Percentiles rank a stretch among this genome's conserved stretches.
Conservation (phyloP, 768 basidiomycete genomes). For the Galerina marginata region DNA sequence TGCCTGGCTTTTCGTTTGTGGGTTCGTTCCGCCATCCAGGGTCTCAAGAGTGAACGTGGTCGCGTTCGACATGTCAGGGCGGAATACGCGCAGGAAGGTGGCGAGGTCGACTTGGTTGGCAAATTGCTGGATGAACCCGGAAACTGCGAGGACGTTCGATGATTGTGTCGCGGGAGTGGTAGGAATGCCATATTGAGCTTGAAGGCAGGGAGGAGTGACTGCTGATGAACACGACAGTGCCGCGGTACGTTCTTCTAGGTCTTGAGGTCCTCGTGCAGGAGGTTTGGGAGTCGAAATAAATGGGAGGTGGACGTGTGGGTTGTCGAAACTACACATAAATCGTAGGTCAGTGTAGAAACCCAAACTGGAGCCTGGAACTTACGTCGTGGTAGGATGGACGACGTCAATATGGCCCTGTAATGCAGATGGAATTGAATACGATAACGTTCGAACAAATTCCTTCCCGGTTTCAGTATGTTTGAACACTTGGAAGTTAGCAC, state of each 20-base stretch:
- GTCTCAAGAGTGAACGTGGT: conserved; percentile 41
- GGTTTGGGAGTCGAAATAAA: conserved; percentile 17
- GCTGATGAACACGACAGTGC: conserved; percentile 28
- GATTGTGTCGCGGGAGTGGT: conserved; percentile 33
- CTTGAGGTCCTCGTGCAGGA: not conserved
- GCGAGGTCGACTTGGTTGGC: conserved; percentile 34
- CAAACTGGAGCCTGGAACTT: conserved; percentile 1
- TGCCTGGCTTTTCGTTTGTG: conserved; percentile 22
- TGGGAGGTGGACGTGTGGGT: conserved; percentile 22
- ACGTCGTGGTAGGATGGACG: conserved; percentile 41
- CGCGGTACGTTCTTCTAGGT: conserved; percentile 18
- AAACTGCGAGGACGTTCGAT: conserved; percentile 33
- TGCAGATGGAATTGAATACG: conserved; percentile 41
- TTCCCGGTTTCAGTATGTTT: conserved; percentile 39
- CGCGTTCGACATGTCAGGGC: conserved; percentile 35
- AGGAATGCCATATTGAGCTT: conserved; percentile 40
- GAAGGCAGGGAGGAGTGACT: conserved; percentile 39
- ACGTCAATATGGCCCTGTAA: conserved; percentile 45
- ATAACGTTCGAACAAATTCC: conserved; percentile 35
- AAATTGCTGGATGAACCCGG: conserved; percentile 39
- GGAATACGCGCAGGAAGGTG: conserved; percentile 29
- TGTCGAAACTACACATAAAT: conserved; percentile 13
- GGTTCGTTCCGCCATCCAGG: conserved; percentile 42
- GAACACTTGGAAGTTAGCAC: conserved; percentile 52
- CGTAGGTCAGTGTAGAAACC: not conserved